Evolutionary conservation across 148 eudicot genomes (phyloP).

Genomic region (Fagopyrum esculentum): DNA sequence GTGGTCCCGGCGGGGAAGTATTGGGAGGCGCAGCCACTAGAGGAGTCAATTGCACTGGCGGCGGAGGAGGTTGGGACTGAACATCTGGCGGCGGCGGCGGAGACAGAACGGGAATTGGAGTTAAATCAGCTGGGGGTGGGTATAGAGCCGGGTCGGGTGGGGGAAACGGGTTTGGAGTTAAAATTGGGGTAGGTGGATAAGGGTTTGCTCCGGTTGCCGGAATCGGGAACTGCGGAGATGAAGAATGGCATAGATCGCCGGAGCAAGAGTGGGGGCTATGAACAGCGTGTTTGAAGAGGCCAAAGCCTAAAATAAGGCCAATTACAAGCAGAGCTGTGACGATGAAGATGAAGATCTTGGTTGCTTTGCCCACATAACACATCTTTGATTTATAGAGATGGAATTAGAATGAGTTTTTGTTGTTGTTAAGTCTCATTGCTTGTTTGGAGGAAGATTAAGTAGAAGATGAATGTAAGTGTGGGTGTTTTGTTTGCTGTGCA

Average conservation of each 20-base stretch:
- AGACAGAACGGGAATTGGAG: conserved; percentile 12
- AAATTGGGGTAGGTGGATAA: conserved; percentile 13
- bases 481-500: neutral
- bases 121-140: conserved; percentile 10
- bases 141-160: neutral
- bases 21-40: conserved; percentile 22
- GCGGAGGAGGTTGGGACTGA: conserved; percentile 16
- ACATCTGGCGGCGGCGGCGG: conserved; percentile 12
- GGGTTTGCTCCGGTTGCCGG: conserved; percentile 9
- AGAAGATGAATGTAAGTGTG: neutral
- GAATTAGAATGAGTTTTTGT: neutral
- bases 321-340: conserved; percentile 40
- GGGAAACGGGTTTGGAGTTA: conserved; percentile 14
- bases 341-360: conserved; percentile 88
- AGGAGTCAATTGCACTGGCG: conserved; percentile 30
- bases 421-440: no score
- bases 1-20: neutral
- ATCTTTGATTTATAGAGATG: conserved; percentile 22
- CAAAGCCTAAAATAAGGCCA: conserved; percentile 58
- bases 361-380: conserved; percentile 93
- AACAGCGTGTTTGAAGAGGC: conserved; percentile 28
- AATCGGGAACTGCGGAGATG: conserved; percentile 12
- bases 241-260: conserved; percentile 18
- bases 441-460: no score
- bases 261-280: conserved; percentile 33